phyloP scores from a whole-genome alignment of 202 grass and related monocot genomes.

The Thinopyrum obtusiflorum region DNA sequence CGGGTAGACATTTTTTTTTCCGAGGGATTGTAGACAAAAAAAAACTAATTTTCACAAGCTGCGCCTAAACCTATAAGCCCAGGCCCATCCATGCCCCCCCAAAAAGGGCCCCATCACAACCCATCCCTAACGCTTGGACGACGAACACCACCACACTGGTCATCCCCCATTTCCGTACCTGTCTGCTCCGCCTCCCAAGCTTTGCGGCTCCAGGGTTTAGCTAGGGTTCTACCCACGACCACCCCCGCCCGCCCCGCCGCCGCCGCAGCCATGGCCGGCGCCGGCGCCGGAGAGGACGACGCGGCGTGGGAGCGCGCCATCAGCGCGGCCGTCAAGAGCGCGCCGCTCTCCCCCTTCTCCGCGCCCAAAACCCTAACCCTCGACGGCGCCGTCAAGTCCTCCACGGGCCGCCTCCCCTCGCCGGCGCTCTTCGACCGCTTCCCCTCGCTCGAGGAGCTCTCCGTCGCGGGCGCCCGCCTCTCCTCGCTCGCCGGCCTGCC shows the following conservation, averaged over 20 bases:
- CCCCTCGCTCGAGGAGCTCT: conserved; percentile 64
- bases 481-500: conserved; percentile 67
- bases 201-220: conserved; percentile 35
- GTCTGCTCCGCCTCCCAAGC: neutral
- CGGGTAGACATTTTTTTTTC: too few species aligned
- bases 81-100: neutral
- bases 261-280: conserved; percentile 22
- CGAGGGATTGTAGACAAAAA: too few species aligned
- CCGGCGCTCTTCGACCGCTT: conserved; percentile 46
- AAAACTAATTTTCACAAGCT: too few species aligned
- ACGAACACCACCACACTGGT: neutral
- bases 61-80: neutral
- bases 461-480: conserved; percentile 72
- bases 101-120: neutral
- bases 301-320: conserved; percentile 72
- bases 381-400: conserved; percentile 71
- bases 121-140: neutral
- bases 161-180: neutral
- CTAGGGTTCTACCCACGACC: conserved; percentile 45
- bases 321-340: conserved; percentile 39
- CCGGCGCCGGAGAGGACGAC: conserved; percentile 41
- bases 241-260: neutral
- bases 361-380: conserved; percentile 54
- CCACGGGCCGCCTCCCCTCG: conserved; percentile 63
- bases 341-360: conserved; percentile 4